Conservation (phyloP, 805 yeast species). For the Candida pseudofarinosa region DNA sequence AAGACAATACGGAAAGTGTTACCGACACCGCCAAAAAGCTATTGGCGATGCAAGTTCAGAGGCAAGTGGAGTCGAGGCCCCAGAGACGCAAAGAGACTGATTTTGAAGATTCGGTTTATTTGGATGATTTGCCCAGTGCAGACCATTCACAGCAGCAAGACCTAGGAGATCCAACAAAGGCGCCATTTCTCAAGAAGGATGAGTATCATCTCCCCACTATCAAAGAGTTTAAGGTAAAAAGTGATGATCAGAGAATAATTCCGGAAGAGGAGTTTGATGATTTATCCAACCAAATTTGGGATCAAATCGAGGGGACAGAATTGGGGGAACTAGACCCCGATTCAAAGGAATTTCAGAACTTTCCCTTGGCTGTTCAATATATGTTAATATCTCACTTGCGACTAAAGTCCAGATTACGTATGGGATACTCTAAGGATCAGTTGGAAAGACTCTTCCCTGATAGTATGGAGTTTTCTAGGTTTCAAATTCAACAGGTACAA, state of each 20-base stretch:
- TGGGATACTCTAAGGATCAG: constrained; percentile 94
- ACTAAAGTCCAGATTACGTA: constrained; percentile 79
- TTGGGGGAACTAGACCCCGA: constrained; percentile 77
- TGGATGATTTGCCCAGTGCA: constrained; percentile 24
- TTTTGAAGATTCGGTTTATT: constrained; percentile 11
- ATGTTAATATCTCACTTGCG: constrained; percentile 81
- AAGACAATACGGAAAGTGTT: constrained; percentile 69
- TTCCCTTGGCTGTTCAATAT: constrained; percentile 87
- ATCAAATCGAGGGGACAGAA: constrained; percentile 64
- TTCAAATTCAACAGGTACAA: constrained; percentile 90
- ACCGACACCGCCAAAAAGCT: constrained; percentile 73
- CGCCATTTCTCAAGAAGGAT: constrained; percentile 44
- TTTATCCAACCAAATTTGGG: constrained; percentile 45
- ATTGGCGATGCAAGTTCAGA: constrained; percentile 74
- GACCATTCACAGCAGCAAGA: constrained; percentile 10
- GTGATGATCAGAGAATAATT: constrained; percentile 67
- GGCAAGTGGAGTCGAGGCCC: constrained; percentile 33
- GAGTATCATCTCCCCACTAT: constrained; percentile 83
- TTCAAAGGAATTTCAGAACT: constrained; percentile 65
- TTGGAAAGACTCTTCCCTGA: constrained; percentile 76
- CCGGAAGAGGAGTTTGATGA: constrained; percentile 69
- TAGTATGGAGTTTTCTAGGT: constrained; percentile 84
- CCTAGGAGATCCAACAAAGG: background rate
- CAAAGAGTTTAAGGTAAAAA: constrained; percentile 48
- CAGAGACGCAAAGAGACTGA: constrained; percentile 3